A percentile compares a stretch with the other conserved stretches of the same genome.
phyloP scores from a whole-genome alignment of 148 eudicot species.

The Rhododendron ovatum region DNA sequence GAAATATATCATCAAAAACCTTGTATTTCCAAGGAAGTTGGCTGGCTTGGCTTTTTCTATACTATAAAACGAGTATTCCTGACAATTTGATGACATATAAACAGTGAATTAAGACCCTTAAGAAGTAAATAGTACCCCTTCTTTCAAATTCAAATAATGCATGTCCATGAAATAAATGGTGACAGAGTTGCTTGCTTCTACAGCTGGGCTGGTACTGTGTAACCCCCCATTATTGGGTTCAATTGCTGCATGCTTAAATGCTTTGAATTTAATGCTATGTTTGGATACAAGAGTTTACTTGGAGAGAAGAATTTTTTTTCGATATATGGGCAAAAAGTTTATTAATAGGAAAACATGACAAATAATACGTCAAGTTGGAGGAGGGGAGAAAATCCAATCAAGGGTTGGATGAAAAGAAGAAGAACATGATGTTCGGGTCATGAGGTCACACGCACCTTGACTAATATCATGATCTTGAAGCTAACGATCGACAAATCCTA shows the following conservation, averaged over 20 bases:
- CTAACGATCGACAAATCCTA: no score
- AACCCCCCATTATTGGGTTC: neutral
- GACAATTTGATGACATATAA: neutral
- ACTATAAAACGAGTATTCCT: neutral
- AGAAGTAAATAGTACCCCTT: neutral
- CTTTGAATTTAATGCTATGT: neutral
- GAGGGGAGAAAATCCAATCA: no score
- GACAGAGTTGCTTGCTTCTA: constrained; percentile 1
- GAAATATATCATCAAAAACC: neutral
- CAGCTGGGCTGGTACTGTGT: neutral
- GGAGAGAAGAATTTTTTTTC: neutral
- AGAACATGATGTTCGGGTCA: no score
- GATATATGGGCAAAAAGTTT: no score
- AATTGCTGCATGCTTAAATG: neutral
- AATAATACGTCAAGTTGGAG: no score
- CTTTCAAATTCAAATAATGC: neutral
- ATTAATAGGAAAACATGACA: no score
- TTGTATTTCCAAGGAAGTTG: neutral
- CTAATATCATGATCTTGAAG: neutral
- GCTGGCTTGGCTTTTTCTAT: neutral
- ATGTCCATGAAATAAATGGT: neutral
- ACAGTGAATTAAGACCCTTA: neutral
- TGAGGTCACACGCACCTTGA: no score
- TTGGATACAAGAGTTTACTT: no score
- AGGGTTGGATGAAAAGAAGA: no score